Percentiles rank a stretch among this genome's conserved stretches.
phyloP scores from a whole-genome alignment of 805 yeast genomes.

The Myxozyma neglecta region DNA sequence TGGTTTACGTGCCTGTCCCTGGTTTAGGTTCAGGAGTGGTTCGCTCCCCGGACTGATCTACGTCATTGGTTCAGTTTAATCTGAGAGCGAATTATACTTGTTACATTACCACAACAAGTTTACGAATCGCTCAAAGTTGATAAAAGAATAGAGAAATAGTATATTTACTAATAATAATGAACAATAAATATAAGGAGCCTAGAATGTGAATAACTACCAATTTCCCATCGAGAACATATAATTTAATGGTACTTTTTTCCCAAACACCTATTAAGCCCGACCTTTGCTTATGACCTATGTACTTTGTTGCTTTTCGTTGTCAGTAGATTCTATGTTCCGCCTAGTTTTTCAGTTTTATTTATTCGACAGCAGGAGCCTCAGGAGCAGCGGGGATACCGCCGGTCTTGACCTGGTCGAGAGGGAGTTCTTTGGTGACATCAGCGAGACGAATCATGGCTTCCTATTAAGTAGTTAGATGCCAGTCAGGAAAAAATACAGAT shows the following conservation, averaged over 20 bases:
- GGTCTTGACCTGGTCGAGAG: conserved; percentile 12
- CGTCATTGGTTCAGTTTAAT: neutral
- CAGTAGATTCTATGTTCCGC: neutral
- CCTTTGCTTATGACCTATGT: neutral
- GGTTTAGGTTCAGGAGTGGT: neutral
- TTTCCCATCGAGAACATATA: too few relatives aligned
- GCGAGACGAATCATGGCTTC: conserved; percentile 15
- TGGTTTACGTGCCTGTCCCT: neutral
- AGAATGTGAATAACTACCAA: too few relatives aligned
- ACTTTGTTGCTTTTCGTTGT: neutral
- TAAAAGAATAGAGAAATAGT: too few relatives aligned
- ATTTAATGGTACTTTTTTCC: too few relatives aligned
- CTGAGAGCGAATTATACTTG: neutral
- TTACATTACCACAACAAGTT: too few relatives aligned
- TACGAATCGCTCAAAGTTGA: too few relatives aligned
- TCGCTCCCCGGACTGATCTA: neutral
- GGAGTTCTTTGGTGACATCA: conserved; percentile 16
- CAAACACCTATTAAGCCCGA: too few relatives aligned
- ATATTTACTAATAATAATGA: too few relatives aligned
- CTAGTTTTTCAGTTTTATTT: neutral
- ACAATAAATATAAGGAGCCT: too few relatives aligned
- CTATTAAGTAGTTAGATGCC: conserved; percentile 1
- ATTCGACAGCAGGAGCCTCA: conserved; percentile 12
- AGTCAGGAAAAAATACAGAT: neutral
- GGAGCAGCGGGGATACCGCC: conserved; percentile 1